Conservation (phyloP, 345 rosid genomes). For the Camelina neglecta region DNA sequence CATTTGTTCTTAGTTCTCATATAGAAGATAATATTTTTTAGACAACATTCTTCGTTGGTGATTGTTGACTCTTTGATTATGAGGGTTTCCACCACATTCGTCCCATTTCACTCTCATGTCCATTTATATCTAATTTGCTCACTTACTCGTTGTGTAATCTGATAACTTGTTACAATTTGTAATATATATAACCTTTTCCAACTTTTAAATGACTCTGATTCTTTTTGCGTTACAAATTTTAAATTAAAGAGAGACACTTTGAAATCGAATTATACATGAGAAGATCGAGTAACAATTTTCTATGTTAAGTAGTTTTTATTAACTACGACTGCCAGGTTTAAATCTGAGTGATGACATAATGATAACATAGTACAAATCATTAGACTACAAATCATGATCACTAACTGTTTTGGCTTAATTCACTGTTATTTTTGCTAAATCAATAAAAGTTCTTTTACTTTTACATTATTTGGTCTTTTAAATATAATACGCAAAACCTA, state of each 20-base stretch:
- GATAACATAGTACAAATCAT: no score
- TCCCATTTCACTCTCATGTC: conserved; percentile 8
- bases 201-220: not conserved
- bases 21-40: no score
- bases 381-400: no score
- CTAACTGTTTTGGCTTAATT: no score
- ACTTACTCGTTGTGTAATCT: conserved; percentile 1
- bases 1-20: not conserved
- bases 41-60: not conserved
- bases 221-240: not conserved
- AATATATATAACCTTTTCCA: not conserved
- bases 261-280: no score
- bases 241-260: no score
- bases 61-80: conserved; percentile 6
- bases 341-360: no score
- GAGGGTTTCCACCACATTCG: not conserved
- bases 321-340: no score
- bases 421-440: not conserved
- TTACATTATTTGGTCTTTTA: not conserved
- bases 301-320: no score
- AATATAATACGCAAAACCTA: not conserved
- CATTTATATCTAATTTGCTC: conserved; percentile 3
- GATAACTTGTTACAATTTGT: not conserved
- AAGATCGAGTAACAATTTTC: no score
- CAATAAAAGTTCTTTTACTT: not conserved